These are phyloP conservation scores for Cladophialophora yegresii DNA, from an alignment of 2,329 filamentous ascomycete species.

Conservation along the genomic window DNA sequence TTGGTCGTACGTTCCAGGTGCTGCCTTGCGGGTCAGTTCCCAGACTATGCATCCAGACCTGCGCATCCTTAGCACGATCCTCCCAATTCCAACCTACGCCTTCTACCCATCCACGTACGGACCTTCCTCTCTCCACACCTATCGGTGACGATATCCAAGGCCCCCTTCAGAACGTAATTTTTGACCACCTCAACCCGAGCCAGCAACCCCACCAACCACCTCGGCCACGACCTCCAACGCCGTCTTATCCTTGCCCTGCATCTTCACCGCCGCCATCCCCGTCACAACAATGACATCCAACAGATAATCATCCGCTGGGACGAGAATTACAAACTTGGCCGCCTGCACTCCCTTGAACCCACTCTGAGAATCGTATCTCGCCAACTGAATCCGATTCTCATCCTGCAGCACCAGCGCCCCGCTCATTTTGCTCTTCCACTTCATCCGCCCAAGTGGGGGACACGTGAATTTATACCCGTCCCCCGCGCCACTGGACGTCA, in stretches of 20 bases:
- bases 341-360: neutral
- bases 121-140: too few relatives aligned
- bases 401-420: slow-evolving; percentile 5
- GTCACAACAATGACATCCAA: slow-evolving; percentile 1
- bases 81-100: too few relatives aligned
- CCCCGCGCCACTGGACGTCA: neutral
- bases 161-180: too few relatives aligned
- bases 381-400: neutral
- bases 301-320: neutral
- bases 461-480: slow-evolving; percentile 6
- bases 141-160: too few relatives aligned
- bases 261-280: slow-evolving; percentile 4
- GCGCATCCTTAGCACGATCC: too few relatives aligned
- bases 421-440: slow-evolving; percentile 5
- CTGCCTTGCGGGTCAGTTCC: neutral
- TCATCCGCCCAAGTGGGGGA: neutral
- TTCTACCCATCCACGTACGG: too few relatives aligned
- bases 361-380: neutral
- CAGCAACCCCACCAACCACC: neutral
- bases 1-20: neutral
- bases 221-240: neutral
- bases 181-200: neutral
- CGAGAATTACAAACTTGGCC: slow-evolving; percentile 1
- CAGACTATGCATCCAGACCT: too few relatives aligned
- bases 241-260: slow-evolving; percentile 3